phyloP scores from a whole-genome alignment of 2,329 filamentous ascomycete species.

The Sporothrix phasma region DNA sequence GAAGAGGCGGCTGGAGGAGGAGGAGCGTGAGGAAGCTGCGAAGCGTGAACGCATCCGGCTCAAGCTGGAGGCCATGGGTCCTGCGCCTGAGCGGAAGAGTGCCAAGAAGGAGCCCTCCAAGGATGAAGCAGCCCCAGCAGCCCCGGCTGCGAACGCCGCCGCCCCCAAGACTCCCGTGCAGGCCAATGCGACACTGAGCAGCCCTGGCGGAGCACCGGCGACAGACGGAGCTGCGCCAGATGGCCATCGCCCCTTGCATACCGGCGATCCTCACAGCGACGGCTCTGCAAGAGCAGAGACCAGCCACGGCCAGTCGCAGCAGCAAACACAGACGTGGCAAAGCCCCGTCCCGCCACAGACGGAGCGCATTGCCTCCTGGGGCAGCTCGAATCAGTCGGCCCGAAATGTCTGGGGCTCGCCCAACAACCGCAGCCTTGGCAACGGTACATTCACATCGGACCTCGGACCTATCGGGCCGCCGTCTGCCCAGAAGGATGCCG shows the following conservation, averaged over 20 bases:
- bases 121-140: conserved; percentile 25
- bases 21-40: conserved; percentile 62
- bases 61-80: conserved; percentile 61
- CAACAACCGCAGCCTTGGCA: conserved; percentile 62
- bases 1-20: conserved; percentile 57
- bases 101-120: conserved; percentile 43
- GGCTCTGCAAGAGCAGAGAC: not conserved
- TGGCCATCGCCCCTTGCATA: not conserved
- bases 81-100: conserved; percentile 50
- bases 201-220: not conserved
- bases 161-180: not conserved
- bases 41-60: conserved; percentile 59
- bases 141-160: not conserved
- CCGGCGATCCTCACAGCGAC: not conserved
- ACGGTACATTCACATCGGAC: conserved; percentile 63
- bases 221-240: not conserved
- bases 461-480: conserved; percentile 40
- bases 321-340: conserved; percentile 27
- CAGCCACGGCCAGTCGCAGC: conserved; percentile 21
- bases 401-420: conserved; percentile 67
- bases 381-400: conserved; percentile 32
- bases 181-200: not conserved
- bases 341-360: conserved; percentile 28
- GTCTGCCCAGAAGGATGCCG: conserved; percentile 16
- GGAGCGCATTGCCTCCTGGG: conserved; percentile 45